Base-by-base conservation (phyloP, 2,329 filamentous ascomycete species). In the Scedosporium boydii region DNA sequence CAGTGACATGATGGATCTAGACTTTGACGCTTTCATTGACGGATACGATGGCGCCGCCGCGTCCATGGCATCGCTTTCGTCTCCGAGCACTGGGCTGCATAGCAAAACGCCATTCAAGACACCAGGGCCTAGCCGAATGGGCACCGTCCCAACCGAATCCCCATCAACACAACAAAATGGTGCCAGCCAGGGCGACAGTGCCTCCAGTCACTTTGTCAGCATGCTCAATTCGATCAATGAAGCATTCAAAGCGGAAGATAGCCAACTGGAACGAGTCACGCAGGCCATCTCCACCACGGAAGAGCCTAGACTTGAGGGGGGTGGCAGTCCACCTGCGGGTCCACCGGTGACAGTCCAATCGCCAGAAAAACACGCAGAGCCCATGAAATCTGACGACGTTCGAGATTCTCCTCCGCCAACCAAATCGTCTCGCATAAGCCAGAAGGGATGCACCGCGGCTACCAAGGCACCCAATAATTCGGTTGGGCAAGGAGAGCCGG, bases 21-120 rank as follows among this genome's bases (percentile, higher is more conserved):
- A 61, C 48, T 61, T 61, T 27, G 53, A 38, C 4, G n/a, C 29
- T 16, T 61, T 55, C 48, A 61, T 61, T 29, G 42, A 51, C 4
- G 59, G 34, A 9, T 18, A 56, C 6, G 48, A 29, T 4, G 48
- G 26, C 18, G 18, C 38, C 14, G 48, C 21, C 21, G 59, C 44
- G 1, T 46, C 41, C 29, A 55, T 61, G 59, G 48, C 48, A 3
- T 61, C 59, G 6, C 23, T 23, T 12, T 61, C 59, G 14, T 61
- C 59, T 3, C 48, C 48, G 1, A 61, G 59, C 18, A 23, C 48
- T 2, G 59, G 59, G 6, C 29, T 61, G 21, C 51, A 55, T 34
- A 61, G 59, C 48, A 55, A 48, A 51, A 61, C 59, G 18, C 59
- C 59, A 2, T 61, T 61, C 59, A 61, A 61, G 34, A 61, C 59